Percentiles rank a stretch among this genome's conserved stretches.
Conservation (phyloP, 768 basidiomycete species). For the Leccinum truebloodii region DNA sequence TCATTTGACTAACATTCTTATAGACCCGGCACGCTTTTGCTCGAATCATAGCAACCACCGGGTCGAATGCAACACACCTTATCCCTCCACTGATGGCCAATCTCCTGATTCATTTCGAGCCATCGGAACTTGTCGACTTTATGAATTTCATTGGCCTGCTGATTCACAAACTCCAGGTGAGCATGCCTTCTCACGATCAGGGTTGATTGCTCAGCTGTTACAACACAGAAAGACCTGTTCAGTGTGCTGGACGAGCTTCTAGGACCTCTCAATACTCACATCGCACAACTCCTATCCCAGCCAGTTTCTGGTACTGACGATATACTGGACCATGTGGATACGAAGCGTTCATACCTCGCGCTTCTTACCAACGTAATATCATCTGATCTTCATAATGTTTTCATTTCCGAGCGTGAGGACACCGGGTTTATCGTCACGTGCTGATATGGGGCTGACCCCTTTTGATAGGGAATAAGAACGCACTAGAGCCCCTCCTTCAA, state of each 20-base stretch:
- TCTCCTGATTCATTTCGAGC: conserved; percentile 90
- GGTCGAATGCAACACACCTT: conserved; percentile 79
- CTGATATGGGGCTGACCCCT: background rate
- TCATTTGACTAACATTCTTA: conserved; percentile 10
- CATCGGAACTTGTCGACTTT: conserved; percentile 91
- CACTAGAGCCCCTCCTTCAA: conserved; percentile 74
- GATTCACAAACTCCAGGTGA: conserved; percentile 87
- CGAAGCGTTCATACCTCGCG: conserved; percentile 85
- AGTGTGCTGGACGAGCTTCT: conserved; percentile 89
- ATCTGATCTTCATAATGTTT: conserved; percentile 78
- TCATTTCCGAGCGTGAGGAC: conserved; percentile 78
- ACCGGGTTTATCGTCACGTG: conserved; percentile 25
- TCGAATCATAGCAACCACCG: conserved; percentile 87
- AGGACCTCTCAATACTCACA: conserved; percentile 81
- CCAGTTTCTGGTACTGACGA: conserved; percentile 89
- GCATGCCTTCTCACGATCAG: conserved; percentile 7
- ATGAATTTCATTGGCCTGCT: conserved; percentile 92
- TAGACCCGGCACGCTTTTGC: conserved; percentile 94
- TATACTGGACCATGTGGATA: conserved; percentile 70
- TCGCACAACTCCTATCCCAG: conserved; percentile 75
- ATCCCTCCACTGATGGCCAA: conserved; percentile 89
- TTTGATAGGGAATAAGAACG: conserved; percentile 56
- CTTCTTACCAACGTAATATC: conserved; percentile 81
- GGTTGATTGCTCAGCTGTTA: conserved; percentile 1
- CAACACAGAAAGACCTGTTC: conserved; percentile 73